Conservation (phyloP, 306 rosid species). For the Glycine tomentella region DNA sequence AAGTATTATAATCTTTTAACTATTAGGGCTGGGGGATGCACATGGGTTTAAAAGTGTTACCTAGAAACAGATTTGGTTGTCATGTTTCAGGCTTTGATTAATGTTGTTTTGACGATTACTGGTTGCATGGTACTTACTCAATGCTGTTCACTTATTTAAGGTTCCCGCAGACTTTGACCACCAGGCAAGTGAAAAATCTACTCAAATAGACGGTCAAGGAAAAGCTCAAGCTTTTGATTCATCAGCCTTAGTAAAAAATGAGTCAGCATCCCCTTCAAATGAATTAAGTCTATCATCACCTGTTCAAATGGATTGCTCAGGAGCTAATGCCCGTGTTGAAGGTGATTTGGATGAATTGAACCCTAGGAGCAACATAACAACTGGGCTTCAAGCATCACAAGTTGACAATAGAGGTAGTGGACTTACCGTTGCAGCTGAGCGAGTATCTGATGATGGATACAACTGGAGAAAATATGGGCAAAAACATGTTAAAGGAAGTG, state of each 20-base stretch:
- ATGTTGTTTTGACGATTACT: constrained; percentile 34
- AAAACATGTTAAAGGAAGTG: constrained; percentile 96
- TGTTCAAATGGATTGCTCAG: constrained; percentile 61
- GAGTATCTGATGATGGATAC: constrained; percentile 90
- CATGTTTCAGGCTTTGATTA: constrained; percentile 26
- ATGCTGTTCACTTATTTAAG: constrained; percentile 64
- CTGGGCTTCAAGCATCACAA: constrained; percentile 71
- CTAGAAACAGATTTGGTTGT: constrained; percentile 34
- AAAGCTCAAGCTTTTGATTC: constrained; percentile 60
- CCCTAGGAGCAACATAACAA: constrained; percentile 56
- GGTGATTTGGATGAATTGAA: constrained; percentile 65
- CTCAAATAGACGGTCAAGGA: constrained; percentile 65
- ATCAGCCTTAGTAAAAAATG: constrained; percentile 66
- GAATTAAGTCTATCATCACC: constrained; percentile 72
- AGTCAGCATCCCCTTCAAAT: constrained; percentile 65
- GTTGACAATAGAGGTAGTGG: constrained; percentile 69
- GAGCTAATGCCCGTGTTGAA: constrained; percentile 65
- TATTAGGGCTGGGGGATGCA: background rate
- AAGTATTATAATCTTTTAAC: background rate
- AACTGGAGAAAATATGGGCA: constrained; percentile 99
- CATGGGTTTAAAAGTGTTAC: constrained; percentile 1
- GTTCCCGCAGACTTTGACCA: constrained; percentile 65
- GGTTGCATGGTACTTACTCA: constrained; percentile 46
- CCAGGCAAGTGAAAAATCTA: constrained; percentile 57
- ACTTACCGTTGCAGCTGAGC: constrained; percentile 61